Percentiles rank a stretch among this genome's conserved stretches.
phyloP scores from a whole-genome alignment of 2,329 filamentous ascomycete species.

The Fusarium oxysporum region DNA sequence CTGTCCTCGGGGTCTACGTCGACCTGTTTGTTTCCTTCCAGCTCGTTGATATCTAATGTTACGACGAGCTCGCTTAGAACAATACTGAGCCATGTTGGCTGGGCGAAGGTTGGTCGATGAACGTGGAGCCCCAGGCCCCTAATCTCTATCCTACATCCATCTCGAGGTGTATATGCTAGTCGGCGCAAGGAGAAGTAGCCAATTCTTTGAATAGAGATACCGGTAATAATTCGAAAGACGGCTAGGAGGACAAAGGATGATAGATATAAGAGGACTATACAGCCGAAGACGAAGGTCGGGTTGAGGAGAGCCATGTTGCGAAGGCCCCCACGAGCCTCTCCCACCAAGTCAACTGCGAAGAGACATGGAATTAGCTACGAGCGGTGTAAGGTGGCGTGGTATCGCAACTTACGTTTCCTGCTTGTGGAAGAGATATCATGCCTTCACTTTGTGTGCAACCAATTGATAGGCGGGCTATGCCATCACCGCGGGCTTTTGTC shows the following conservation, averaged over 20 bases:
- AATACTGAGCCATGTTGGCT: slow-evolving; percentile 95
- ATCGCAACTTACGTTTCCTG: slow-evolving; percentile 40
- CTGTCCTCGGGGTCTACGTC: slow-evolving; percentile 44
- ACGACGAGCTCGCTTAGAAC: slow-evolving; percentile 87
- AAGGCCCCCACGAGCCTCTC: slow-evolving; percentile 42
- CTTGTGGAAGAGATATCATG: slow-evolving; percentile 44
- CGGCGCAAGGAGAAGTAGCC: slow-evolving; percentile 93
- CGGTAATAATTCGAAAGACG: slow-evolving; percentile 89
- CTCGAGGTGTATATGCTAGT: slow-evolving; percentile 87
- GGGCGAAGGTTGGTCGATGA: slow-evolving; percentile 94
- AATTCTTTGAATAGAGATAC: slow-evolving; percentile 93
- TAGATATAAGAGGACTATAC: slow-evolving; percentile 87
- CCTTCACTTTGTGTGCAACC: slow-evolving; percentile 39
- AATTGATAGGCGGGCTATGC: slow-evolving; percentile 41
- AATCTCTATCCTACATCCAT: slow-evolving; percentile 91
- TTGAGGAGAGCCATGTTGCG: slow-evolving; percentile 71
- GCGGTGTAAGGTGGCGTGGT: slow-evolving; percentile 44
- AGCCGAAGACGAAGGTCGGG: slow-evolving; percentile 86
- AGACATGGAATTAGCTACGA: slow-evolving; percentile 34
- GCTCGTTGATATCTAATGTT: slow-evolving; percentile 79
- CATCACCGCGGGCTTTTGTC: slow-evolving; percentile 39
- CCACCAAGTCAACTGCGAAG: slow-evolving; percentile 40
- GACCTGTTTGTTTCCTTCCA: slow-evolving; percentile 63
- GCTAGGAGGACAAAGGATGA: slow-evolving; percentile 94
- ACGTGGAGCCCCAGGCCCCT: slow-evolving; percentile 87